Base-by-base conservation (phyloP, 108 stramenopile genomes). In the Stephanodiscus triporus region DNA sequence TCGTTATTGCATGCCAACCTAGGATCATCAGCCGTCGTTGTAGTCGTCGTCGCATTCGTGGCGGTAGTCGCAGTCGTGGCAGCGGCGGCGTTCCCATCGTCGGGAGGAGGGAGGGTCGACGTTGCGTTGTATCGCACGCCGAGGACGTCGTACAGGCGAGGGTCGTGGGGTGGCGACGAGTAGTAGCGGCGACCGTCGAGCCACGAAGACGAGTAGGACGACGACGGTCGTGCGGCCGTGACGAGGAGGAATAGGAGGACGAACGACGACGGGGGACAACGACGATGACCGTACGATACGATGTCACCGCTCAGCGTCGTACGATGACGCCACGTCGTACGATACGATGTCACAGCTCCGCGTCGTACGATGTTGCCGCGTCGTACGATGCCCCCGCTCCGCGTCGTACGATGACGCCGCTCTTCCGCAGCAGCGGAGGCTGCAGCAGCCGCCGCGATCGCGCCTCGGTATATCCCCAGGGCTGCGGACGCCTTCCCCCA, bases 51-150 rank as follows among this genome's bases (percentile, higher is more conserved):
- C 53, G 20, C 20, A 5, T n/a, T n/a, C n/a, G n/a, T n/a, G n/a
- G n/a, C n/a, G n/a, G n/a, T n/a, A n/a, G n/a, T n/a, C n/a, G n/a
- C n/a, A n/a, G n/a, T n/a, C n/a, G n/a, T n/a, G n/a, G 17, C 53
- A 22, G 20, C 20, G 26, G 20, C 53, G 20, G 8, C 10, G 6
- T 9, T 19, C 20, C 49, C 49, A 23, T 54, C 26, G 20, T 2
- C 8, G 23, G 55, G 47, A 23, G 66, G 58, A 47, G 72, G 72
- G 0, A 62, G 73, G 9, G 56, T 76, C 19, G 78, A n/a, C 9
- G 91, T 89, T 8, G 95, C 95, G 65, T 91, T 88, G 40, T 87
- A 67, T 38, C 51, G 47, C 0, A 97, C 91, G 34, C 86, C 54
- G 1, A 97, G 82, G 11, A 83, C 61, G 54, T 96, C 88, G 80